Evolutionary conservation across 202 grass and related monocot genomes (phyloP).

Genomic region (Miscanthus sacchariflorus): DNA sequence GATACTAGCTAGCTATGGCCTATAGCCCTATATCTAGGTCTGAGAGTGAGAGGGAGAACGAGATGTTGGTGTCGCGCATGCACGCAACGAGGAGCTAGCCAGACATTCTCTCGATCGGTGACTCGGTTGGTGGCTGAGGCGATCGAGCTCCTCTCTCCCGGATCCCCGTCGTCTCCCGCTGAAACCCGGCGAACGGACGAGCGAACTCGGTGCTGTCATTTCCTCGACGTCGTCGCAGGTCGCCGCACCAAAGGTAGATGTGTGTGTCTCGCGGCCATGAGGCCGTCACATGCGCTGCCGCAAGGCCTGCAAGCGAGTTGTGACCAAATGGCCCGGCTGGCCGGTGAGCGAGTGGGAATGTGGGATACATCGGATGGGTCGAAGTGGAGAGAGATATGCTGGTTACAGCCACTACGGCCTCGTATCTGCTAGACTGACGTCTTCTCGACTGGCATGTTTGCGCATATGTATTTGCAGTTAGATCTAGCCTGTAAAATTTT

Average conservation of each 20-base stretch:
- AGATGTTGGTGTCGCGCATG: slow-evolving; percentile 27
- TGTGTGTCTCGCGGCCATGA: background rate
- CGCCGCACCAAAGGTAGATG: background rate
- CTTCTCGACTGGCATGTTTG: background rate
- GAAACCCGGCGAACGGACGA: slow-evolving; percentile 15
- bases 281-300: slow-evolving; percentile 41
- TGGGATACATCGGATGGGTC: no score
- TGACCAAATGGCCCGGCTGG: no score
- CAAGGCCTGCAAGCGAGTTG: background rate
- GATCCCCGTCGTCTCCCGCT: background rate
- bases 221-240: background rate
- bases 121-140: background rate
- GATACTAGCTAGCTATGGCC: background rate
- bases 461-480: background rate
- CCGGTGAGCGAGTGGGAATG: no score
- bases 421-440: background rate
- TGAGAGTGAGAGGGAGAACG: background rate
- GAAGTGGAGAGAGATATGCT: no score
- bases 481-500: no score
- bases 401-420: background rate
- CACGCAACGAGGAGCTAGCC: slow-evolving; percentile 26
- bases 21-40: background rate
- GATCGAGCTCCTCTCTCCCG: background rate
- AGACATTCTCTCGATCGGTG: background rate
- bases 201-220: slow-evolving; percentile 37